Conservation (phyloP, 305 asterid species). For the Plantago coronopus region DNA sequence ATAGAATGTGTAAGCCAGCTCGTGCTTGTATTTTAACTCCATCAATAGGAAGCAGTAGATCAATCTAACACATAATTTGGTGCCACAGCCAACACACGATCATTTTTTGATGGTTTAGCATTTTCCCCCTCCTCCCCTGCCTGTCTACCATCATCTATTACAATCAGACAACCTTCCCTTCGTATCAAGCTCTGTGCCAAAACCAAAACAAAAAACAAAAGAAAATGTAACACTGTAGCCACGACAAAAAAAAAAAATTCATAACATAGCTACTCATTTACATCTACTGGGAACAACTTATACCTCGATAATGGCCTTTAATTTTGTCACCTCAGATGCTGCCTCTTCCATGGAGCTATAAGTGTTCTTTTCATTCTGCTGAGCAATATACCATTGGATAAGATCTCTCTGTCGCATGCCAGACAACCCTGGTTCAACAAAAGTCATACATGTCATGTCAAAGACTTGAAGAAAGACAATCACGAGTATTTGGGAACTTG, state of each 20-base stretch:
- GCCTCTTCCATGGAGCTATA: constrained; percentile 70
- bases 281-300: background rate
- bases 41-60: constrained; percentile 7
- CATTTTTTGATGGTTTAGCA: constrained; percentile 56
- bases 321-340: constrained; percentile 60
- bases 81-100: constrained; percentile 79
- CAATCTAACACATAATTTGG: constrained; percentile 75
- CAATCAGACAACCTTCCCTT: constrained; percentile 85
- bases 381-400: constrained; percentile 72
- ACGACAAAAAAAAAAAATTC: too few relatives aligned
- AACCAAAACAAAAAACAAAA: background rate
- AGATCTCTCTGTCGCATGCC: constrained; percentile 87
- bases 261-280: background rate
- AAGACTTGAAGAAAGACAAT: constrained; percentile 1
- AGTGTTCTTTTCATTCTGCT: constrained; percentile 68
- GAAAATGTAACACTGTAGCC: background rate
- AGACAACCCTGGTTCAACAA: constrained; percentile 59
- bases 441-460: constrained; percentile 4
- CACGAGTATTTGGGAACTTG: background rate
- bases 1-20: too few relatives aligned
- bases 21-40: too few relatives aligned
- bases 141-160: constrained; percentile 74
- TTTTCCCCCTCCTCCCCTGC: constrained; percentile 45
- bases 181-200: constrained; percentile 68
- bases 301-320: constrained; percentile 94